phyloP scores from a whole-genome alignment of 2,329 filamentous ascomycete genomes.

The Boeremia lycopersici region DNA sequence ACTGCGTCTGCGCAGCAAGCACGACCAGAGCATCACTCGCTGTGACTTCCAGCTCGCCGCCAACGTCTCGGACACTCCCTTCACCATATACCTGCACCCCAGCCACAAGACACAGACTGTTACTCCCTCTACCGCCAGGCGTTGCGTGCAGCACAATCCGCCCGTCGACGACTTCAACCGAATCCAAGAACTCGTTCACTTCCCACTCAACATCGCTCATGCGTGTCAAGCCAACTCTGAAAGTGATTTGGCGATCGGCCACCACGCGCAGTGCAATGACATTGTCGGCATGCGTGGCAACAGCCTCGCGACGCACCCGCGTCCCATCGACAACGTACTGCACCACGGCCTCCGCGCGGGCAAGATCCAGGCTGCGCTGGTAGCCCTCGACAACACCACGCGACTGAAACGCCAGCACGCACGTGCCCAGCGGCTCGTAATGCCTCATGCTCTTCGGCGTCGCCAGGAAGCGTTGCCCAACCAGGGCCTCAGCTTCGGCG shows the following conservation, averaged over 20 bases:
- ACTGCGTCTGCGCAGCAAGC: slow-evolving; percentile 51
- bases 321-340: slow-evolving; percentile 47
- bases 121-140: slow-evolving; percentile 18
- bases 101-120: slow-evolving; percentile 14
- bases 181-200: slow-evolving; percentile 53
- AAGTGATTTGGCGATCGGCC: slow-evolving; percentile 20
- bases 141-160: slow-evolving; percentile 18
- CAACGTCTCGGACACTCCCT: slow-evolving; percentile 9
- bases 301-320: slow-evolving; percentile 44
- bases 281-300: slow-evolving; percentile 53
- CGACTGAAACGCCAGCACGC: slow-evolving; percentile 6
- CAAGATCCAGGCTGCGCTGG: slow-evolving; percentile 49
- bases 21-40: slow-evolving; percentile 46
- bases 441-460: slow-evolving; percentile 55
- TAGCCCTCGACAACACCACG: slow-evolving; percentile 35
- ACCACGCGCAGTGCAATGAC: slow-evolving; percentile 47
- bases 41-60: slow-evolving; percentile 44
- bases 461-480: slow-evolving; percentile 52
- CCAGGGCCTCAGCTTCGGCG: slow-evolving; percentile 51
- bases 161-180: slow-evolving; percentile 35
- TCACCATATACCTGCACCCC: slow-evolving; percentile 1
- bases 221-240: slow-evolving; percentile 43
- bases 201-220: slow-evolving; percentile 53
- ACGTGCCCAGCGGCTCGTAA: slow-evolving; percentile 53
- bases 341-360: slow-evolving; percentile 45